Evolutionary conservation across 257 asterid genomes (phyloP).

Genomic region (Solanum medicagineum): DNA sequence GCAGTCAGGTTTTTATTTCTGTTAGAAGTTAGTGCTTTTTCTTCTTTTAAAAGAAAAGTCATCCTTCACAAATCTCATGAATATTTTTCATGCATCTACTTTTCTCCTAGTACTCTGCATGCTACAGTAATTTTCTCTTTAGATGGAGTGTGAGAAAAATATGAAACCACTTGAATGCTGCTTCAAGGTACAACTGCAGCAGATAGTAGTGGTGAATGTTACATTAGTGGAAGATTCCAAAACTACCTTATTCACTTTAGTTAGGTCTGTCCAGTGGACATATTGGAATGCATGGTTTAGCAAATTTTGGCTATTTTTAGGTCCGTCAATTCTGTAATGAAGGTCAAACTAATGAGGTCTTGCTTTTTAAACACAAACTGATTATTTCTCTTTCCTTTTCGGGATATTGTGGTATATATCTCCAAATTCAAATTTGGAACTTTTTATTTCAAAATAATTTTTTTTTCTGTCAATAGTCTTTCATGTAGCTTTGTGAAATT

Average conservation of each 20-base stretch:
- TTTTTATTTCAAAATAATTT: neutral
- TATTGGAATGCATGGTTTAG: neutral
- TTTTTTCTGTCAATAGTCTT: neutral
- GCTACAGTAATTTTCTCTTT: neutral
- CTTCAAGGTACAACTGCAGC: neutral
- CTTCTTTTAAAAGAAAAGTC: neutral
- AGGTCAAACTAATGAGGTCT: neutral
- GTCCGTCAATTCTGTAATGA: neutral
- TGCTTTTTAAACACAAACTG: neutral
- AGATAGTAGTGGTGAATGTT: neutral
- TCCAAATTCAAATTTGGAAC: neutral
- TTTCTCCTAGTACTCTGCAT: neutral
- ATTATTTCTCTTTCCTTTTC: neutral
- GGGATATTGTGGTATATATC: neutral
- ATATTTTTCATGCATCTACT: neutral
- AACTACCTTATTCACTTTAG: neutral
- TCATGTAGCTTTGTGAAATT: neutral
- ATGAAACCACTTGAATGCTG: neutral
- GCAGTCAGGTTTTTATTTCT: neutral
- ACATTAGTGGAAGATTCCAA: neutral
- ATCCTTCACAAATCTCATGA: neutral
- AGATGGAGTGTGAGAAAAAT: neutral
- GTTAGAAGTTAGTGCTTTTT: neutral
- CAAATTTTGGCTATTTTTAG: neutral
- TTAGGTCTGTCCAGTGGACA: neutral